Base-by-base conservation (phyloP, 768 basidiomycete species). In the Mycena capillaripes region DNA sequence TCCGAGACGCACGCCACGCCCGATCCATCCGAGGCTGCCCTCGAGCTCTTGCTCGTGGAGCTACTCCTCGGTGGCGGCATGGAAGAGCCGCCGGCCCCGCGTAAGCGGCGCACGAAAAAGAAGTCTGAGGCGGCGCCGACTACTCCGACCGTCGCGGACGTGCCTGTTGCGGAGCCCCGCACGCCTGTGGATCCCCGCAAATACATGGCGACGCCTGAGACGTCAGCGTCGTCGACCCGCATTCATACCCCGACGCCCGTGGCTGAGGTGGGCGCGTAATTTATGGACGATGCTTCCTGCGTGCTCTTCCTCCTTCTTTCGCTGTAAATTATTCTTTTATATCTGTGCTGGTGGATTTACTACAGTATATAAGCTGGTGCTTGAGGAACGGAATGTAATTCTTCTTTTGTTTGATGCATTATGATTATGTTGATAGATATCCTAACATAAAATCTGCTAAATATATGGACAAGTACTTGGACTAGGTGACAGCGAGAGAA, bases 401-500 rank as follows among this genome's bases (percentile, higher is more conserved):
- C 38, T 59, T 71, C 30, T 34, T 56, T 69, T 42, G 23, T 23
- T 23, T 27, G 59, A n/a, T n/a, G 29, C 40, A 50, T 59, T 68
- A 69, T 55, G 56, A 62, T 69, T 55, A 64, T 63, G 53, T 44
- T 38, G 12, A 21, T 32, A 32, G n/a, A n/a, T 19, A 17, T 32
- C 30, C 17, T 44, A 38, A 52, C 25, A 40, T 44, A 59, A 10
- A 44, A 29, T 17, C 17, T 61, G 40, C 64, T 60, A 63, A 63
- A 72, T 68, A 72, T 52, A 50, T 30, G 60, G 32, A 61, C 50
- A n/a, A 73, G 21, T 56, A 56, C 55, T 56, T 32, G 64, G 58
- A 57, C 80, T 83, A 95, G 60, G 81, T 88, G 62, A 97, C 90
- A 79, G 94, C 92, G 58, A 99, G 82, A 57, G 95, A 94, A 60